phyloP scores from a whole-genome alignment of 352 stramenopile species.

The Pythium pyrilobum region DNA sequence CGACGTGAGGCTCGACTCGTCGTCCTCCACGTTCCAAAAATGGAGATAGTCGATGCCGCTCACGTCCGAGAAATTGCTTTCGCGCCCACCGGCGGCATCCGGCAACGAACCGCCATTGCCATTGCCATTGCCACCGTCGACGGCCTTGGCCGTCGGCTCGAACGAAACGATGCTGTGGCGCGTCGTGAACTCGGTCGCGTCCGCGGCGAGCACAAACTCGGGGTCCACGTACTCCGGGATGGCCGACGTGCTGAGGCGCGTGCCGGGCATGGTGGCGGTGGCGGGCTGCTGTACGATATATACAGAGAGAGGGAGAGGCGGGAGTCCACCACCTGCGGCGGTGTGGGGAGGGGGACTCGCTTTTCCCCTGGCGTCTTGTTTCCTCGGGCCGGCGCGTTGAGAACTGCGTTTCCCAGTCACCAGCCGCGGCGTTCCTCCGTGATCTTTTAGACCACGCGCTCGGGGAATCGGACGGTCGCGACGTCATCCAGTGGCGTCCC shows the following conservation, averaged over 20 bases:
- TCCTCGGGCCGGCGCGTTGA: not conserved
- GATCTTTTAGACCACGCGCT: no score
- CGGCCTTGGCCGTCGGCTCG: slow-evolving; percentile 24
- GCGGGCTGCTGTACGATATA: no score
- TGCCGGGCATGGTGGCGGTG: slow-evolving; percentile 10
- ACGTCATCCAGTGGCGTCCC: no score
- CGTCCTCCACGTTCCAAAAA: slow-evolving; percentile 45
- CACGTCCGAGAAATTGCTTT: slow-evolving; percentile 62
- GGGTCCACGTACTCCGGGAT: slow-evolving; percentile 41
- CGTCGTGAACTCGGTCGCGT: slow-evolving; percentile 30
- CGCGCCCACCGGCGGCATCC: slow-evolving; percentile 17
- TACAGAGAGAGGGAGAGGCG: no score
- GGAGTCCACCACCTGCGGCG: no score
- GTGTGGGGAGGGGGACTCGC: no score
- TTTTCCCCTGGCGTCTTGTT: no score
- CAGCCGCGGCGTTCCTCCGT: no score
- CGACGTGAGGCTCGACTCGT: slow-evolving; percentile 23
- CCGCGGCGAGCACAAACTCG: slow-evolving; percentile 32
- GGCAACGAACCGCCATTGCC: not conserved
- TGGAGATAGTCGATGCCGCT: slow-evolving; percentile 55
- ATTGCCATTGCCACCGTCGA: slow-evolving; percentile 6
- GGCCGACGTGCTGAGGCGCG: slow-evolving; percentile 49
- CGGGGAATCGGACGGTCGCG: not conserved
- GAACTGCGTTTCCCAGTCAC: no score
- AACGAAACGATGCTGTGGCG: slow-evolving; percentile 58